Percentiles rank a stretch among this genome's conserved stretches.
These are phyloP conservation scores for Amylocystis lapponica DNA, from an alignment of 768 basidiomycete genomes.

Conservation along the genomic window DNA sequence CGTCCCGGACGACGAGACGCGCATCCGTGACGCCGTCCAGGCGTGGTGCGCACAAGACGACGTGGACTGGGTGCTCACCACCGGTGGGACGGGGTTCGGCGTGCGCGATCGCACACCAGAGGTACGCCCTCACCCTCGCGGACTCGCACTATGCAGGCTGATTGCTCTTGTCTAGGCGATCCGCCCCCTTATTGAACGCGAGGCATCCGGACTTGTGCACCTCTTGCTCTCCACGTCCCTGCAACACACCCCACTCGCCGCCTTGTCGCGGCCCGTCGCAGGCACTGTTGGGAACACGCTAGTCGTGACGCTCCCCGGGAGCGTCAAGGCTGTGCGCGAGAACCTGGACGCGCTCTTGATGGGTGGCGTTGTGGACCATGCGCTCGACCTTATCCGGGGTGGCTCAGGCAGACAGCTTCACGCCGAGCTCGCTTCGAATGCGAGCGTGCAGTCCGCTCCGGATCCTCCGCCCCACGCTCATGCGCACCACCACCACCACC, in stretches of 20 bases:
- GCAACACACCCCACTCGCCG: constrained; percentile 70
- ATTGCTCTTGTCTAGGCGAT: constrained; percentile 40
- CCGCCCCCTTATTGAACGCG: constrained; percentile 55
- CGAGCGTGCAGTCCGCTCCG: constrained; percentile 3
- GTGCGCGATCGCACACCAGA: constrained; percentile 79
- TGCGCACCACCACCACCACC: constrained; percentile 33
- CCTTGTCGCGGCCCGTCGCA: constrained; percentile 77
- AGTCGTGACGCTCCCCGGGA: constrained; percentile 79
- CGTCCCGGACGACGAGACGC: constrained; percentile 59
- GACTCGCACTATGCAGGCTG: not conserved
- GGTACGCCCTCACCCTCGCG: constrained; percentile 31
- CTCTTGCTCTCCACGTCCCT: constrained; percentile 65
- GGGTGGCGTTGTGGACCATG: constrained; percentile 58
- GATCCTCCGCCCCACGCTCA: constrained; percentile 27
- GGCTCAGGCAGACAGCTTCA: constrained; percentile 61
- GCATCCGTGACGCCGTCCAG: constrained; percentile 44
- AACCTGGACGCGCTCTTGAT: constrained; percentile 59
- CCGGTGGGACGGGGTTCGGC: constrained; percentile 87
- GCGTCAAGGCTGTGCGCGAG: constrained; percentile 80
- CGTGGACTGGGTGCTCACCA: constrained; percentile 76
- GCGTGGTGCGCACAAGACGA: constrained; percentile 38
- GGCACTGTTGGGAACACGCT: constrained; percentile 65
- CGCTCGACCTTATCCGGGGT: constrained; percentile 66
- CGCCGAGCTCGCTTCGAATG: constrained; percentile 25
- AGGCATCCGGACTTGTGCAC: constrained; percentile 69